phyloP scores from a whole-genome alignment of 208 protist genomes.

The Leptomonas seymouri region DNA sequence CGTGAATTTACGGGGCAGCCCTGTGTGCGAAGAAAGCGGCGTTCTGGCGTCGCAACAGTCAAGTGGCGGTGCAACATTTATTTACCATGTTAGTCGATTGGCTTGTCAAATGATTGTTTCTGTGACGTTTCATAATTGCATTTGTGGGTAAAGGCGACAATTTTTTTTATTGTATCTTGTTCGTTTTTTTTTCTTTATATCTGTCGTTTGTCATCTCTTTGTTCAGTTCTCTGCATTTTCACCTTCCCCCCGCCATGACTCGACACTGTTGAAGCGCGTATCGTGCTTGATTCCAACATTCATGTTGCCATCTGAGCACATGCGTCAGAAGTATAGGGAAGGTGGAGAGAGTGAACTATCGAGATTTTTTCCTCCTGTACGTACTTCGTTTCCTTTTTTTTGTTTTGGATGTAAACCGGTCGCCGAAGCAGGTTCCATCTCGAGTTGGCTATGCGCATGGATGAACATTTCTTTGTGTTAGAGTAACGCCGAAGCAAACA shows the following conservation, averaged over 20 bases:
- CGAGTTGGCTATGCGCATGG: not conserved
- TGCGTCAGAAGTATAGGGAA: not conserved
- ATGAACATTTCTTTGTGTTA: slow-evolving; percentile 6
- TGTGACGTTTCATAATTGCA: not conserved
- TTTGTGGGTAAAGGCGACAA: slow-evolving; percentile 1
- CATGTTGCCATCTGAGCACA: not conserved
- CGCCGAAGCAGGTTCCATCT: not conserved
- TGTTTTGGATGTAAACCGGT: slow-evolving; percentile 13
- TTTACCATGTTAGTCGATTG: not conserved
- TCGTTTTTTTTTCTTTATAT: slow-evolving; percentile 11
- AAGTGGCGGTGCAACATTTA: not conserved
- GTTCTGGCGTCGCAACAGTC: not conserved
- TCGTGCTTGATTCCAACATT: not conserved
- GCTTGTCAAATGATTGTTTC: slow-evolving; percentile 4
- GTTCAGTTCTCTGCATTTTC: not conserved
- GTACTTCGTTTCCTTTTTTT: slow-evolving; percentile 27
- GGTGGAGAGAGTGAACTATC: not conserved
- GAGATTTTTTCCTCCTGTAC: slow-evolving; percentile 29
- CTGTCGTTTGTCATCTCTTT: not conserved
- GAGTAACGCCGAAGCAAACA: slow-evolving; percentile 1
- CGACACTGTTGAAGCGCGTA: not conserved
- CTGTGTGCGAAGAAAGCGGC: not conserved
- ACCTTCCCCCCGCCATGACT: not conserved
- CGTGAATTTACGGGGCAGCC: no score
- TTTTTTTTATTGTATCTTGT: slow-evolving; percentile 17